Base-by-base conservation (phyloP, 805 yeast genomes). In the Monosporozyma unispora region DNA sequence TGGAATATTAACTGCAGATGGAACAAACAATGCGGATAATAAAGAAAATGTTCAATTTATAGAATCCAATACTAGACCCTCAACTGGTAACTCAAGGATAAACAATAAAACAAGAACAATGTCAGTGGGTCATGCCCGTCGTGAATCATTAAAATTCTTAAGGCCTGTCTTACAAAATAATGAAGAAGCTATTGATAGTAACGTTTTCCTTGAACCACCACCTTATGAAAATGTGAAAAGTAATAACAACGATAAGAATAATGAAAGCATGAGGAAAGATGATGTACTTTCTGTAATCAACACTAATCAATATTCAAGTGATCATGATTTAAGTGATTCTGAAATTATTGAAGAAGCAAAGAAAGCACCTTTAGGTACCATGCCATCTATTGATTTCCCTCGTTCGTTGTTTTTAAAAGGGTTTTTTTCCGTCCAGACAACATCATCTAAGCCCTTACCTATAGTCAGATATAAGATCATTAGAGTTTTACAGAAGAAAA, bases 341-440 rank as follows among this genome's bases (percentile, higher is more conserved):
- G 72, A 74, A 50, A 74, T 78, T 38, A 63, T 78, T 50, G 68
- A 67, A 23, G 64, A 65, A 48, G 77, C 77, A 12, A 71, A 73
- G 10, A 68, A 68, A 51, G 88, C 93, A 11, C 77, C 80, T 49
- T 79, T 82, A 2, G 87, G 85, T 49, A 67, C 84, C 16, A 89
- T 90, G 96, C 96, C 95, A 21, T 88, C 96, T 0, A 88, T 91
- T 63, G 96, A 90, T 62, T 87, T 81, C 62, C 96, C 96, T 50
- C 83, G 82, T 67, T 88, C 95, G 1, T 75, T 90, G 55, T 88
- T 88, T 71, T 74, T 91, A 64, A 87, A 89, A 62, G 97, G 97
- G 1, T 89, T 91, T 61, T 90, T 90, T 68, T 82, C 91, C 52
- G 97, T 90, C 46, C 96, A 89, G 68, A 87, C 96, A 1, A 90